Percentiles rank a stretch among this genome's conserved stretches.
phyloP scores from a whole-genome alignment of 345 rosid species.

The Adansonia digitata region DNA sequence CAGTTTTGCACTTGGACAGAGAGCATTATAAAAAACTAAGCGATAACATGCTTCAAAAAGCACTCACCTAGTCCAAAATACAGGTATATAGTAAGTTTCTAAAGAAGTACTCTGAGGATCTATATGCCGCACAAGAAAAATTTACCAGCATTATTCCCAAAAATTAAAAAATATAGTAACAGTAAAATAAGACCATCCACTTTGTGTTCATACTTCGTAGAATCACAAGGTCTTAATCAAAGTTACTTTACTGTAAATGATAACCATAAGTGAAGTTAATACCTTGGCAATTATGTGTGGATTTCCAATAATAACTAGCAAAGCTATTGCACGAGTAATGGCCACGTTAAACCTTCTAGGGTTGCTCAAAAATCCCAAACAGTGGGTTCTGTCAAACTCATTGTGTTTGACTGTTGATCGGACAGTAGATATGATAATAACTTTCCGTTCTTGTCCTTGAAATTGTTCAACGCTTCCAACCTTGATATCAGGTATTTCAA shows the following conservation, averaged over 20 bases:
- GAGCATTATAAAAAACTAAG: not conserved
- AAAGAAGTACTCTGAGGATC: not conserved
- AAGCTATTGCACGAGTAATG: conserved; percentile 75
- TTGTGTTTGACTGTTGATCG: conserved; percentile 83
- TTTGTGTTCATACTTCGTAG: not conserved
- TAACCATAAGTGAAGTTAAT: conserved; percentile 3
- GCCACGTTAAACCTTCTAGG: conserved; percentile 89
- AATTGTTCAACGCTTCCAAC: conserved; percentile 96
- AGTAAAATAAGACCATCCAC: not conserved
- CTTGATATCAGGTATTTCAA: conserved; percentile 60
- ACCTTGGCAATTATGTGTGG: conserved; percentile 84
- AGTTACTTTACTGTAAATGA: not conserved
- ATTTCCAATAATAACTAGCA: conserved; percentile 72
- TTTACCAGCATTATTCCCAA: not conserved
- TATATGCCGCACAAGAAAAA: not conserved
- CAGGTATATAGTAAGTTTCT: not conserved
- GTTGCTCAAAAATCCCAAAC: conserved; percentile 78
- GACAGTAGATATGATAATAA: conserved; percentile 77
- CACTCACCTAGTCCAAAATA: not conserved
- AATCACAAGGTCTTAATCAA: not conserved
- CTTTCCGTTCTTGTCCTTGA: conserved; percentile 89
- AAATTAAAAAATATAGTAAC: not conserved
- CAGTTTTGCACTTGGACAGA: not conserved
- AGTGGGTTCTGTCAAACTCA: conserved; percentile 57
- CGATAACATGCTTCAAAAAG: not conserved